Evolutionary conservation across 2,329 filamentous ascomycete species (phyloP), one percentile per base, ranked within the genome.

Genomic region (Geosmithia putterillii): DNA sequence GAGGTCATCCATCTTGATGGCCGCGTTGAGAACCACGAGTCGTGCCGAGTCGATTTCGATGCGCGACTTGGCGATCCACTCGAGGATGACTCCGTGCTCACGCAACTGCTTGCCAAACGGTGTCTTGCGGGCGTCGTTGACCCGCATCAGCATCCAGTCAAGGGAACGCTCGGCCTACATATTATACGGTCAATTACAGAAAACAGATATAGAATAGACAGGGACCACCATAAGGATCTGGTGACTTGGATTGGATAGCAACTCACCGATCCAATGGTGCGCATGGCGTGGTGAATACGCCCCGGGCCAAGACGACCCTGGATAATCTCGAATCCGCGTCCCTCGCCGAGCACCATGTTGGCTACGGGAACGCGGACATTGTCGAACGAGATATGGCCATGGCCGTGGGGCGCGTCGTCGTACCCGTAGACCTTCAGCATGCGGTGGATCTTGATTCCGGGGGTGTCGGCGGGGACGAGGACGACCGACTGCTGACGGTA

Each of bases 231-330:
- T n/a, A n/a, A n/a, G n/a, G n/a, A n/a, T n/a, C n/a, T n/a, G n/a
- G n/a, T n/a, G n/a, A n/a, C n/a, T n/a, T n/a, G n/a, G 17, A 17
- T 9, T 10, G 22, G 3, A 3, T 20, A 44, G n/a, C n/a, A 21
- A 67, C 72, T 61, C 66, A 79, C 79, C 42, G 87, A 83, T 43
- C 92, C 92, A 58, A 98, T 92, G 47, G 80, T 82, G 50, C 92
- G 81, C 92, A 98, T 98, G 47, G 88, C 87, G 67, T 98, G 92
- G 69, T 98, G 92, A 59, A 98, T 96, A 46, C 92, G 85, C 28
- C 92, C 92, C 1, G 92, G 92, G 1, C 92, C 92, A 20, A 98
- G 81, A 53, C 92, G 86, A 45, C 92, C 92, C 63, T 98, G 92
- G 58, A 98, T 95, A 58, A 98, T 95, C 65, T 98, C 92, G 62